phyloP scores from a whole-genome alignment of 352 stramenopile genomes.

The Phytophthora colocasiae region DNA sequence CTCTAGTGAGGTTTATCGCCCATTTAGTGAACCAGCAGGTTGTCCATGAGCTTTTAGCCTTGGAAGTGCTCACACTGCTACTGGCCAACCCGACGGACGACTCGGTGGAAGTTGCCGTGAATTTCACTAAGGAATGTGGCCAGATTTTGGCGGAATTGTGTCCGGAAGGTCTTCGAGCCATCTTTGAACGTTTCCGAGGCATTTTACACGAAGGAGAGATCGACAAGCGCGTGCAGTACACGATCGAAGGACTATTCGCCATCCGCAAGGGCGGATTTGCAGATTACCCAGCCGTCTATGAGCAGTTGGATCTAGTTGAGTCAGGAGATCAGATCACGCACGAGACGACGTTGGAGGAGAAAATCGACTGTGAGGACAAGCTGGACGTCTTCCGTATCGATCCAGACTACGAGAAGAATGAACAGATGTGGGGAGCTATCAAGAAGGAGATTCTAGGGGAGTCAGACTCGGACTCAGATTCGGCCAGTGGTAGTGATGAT shows the following conservation, averaged over 20 bases:
- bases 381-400: constrained; percentile 97
- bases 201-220: constrained; percentile 98
- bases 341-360: constrained; percentile 96
- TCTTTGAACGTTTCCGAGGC: constrained; percentile 97
- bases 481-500: constrained; percentile 55
- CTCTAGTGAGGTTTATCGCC: constrained; percentile 96
- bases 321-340: constrained; percentile 99
- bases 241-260: constrained; percentile 97
- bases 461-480: constrained; percentile 84
- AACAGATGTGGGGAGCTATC: constrained; percentile 96
- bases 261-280: constrained; percentile 96
- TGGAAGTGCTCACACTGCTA: constrained; percentile 97
- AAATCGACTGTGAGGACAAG: constrained; percentile 95
- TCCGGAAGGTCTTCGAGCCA: constrained; percentile 92
- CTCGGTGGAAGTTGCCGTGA: constrained; percentile 98
- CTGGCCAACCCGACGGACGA: constrained; percentile 98
- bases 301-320: constrained; percentile 98
- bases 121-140: constrained; percentile 97
- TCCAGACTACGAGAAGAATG: constrained; percentile 96
- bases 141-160: constrained; percentile 87
- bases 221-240: constrained; percentile 98
- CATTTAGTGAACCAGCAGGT: constrained; percentile 99
- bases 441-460: constrained; percentile 97
- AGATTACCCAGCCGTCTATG: constrained; percentile 94
- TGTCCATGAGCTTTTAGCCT: constrained; percentile 96